Evolutionary conservation across 73 alveolate genomes (phyloP).

Genomic region (Effrenium voratum): DNA sequence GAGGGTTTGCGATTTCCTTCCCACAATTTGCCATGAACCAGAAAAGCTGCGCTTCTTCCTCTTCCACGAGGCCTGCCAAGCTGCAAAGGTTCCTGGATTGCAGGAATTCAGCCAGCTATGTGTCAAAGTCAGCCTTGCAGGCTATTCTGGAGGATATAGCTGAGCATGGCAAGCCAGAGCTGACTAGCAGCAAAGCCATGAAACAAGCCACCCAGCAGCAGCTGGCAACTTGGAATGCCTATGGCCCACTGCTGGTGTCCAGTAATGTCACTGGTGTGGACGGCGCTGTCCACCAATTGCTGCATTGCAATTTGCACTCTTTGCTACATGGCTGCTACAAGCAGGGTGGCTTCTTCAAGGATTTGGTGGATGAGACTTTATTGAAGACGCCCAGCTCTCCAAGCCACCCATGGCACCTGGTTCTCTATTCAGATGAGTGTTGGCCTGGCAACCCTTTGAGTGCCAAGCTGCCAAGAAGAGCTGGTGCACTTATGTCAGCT

Average conservation of each 20-base stretch:
- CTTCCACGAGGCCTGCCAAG: no score
- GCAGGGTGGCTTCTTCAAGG: background rate
- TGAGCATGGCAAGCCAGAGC: background rate
- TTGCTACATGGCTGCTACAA: background rate
- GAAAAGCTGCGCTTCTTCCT: no score
- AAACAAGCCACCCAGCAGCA: background rate
- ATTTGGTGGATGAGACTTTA: no score
- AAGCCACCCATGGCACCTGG: background rate
- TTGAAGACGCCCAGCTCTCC: background rate
- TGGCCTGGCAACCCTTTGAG: background rate
- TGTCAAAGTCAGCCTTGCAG: background rate
- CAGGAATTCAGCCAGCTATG: background rate
- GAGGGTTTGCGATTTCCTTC: no score
- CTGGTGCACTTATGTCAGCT: background rate
- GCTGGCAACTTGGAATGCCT: background rate
- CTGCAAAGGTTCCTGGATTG: background rate
- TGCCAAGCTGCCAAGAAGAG: background rate
- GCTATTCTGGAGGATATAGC: background rate
- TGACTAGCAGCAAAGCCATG: background rate
- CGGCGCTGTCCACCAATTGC: background rate
- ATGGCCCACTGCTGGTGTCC: background rate
- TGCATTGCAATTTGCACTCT: background rate
- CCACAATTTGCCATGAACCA: no score
- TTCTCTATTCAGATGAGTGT: background rate
- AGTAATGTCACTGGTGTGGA: background rate